Conservation (phyloP, 352 stramenopile genomes). For the Blastocystis sp. region DNA sequence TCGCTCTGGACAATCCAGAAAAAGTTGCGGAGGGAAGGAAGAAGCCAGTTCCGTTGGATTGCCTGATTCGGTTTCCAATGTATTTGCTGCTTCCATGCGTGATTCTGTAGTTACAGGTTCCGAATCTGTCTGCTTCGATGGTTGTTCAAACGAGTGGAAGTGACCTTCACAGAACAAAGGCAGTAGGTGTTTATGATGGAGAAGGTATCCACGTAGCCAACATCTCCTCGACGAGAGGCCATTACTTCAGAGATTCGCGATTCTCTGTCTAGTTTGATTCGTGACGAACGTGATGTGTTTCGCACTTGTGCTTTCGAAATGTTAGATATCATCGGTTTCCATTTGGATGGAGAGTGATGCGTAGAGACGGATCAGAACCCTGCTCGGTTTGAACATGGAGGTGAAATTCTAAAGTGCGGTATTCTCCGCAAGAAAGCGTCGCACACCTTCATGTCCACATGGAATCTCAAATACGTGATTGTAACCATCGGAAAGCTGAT, state of each 20-base stretch:
- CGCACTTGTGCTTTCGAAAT: conserved; percentile 36
- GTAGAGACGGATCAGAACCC: background rate
- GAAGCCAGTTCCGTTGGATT: no score
- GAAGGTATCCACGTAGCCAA: background rate
- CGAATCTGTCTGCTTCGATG: background rate
- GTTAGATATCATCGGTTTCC: background rate
- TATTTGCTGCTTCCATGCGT: no score
- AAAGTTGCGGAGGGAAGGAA: no score
- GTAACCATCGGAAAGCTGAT: conserved; percentile 55
- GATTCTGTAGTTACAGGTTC: no score
- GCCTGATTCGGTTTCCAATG: no score
- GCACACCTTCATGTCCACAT: background rate
- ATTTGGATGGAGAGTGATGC: background rate
- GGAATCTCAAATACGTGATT: conserved; percentile 30
- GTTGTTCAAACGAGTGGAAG: background rate
- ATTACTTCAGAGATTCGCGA: background rate
- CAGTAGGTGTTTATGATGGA: background rate
- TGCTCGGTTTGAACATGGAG: conserved; percentile 7
- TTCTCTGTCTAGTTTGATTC: background rate
- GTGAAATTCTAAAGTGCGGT: conserved; percentile 35
- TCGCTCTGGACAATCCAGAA: no score
- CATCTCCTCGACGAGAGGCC: background rate
- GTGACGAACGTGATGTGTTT: conserved; percentile 28
- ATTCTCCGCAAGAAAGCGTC: conserved; percentile 41
- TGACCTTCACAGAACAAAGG: background rate